phyloP scores from a whole-genome alignment of 179 eudicot genomes.

The Silene vulgaris region DNA sequence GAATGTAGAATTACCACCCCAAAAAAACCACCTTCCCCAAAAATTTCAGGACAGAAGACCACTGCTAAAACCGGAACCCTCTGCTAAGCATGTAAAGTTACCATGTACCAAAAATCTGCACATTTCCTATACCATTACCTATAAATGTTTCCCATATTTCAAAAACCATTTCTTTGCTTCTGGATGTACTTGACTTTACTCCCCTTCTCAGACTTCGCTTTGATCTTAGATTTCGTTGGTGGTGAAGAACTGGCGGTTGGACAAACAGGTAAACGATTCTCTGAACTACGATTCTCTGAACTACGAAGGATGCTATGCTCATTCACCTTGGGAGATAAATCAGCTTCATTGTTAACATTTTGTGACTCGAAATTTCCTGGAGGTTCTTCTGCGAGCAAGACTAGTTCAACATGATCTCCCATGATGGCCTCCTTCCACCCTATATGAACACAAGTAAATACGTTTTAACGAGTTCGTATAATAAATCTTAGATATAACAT shows the following conservation, averaged over 20 bases:
- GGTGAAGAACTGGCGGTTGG: constrained; percentile 20
- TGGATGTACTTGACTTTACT: constrained; percentile 49
- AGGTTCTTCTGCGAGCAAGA: constrained; percentile 35
- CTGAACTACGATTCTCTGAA: constrained; percentile 35
- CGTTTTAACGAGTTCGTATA: too few species aligned
- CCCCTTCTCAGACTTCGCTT: constrained; percentile 40
- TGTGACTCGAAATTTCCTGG: constrained; percentile 29
- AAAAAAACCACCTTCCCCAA: constrained; percentile 23
- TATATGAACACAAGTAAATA: constrained; percentile 21
- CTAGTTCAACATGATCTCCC: constrained; percentile 52
- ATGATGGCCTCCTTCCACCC: constrained; percentile 77
- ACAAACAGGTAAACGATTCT: constrained; percentile 20
- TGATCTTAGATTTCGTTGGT: constrained; percentile 32
- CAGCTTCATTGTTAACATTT: constrained; percentile 20
- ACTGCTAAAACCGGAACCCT: constrained; percentile 48
- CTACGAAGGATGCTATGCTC: constrained; percentile 23
- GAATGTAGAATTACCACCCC: not conserved
- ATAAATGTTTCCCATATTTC: constrained; percentile 10
- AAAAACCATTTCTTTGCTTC: constrained; percentile 37
- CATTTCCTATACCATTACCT: constrained; percentile 27
- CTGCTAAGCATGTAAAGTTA: constrained; percentile 33
- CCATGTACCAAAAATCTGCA: constrained; percentile 27
- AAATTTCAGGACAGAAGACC: constrained; percentile 48
- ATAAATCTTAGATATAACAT: too few species aligned
- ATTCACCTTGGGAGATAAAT: constrained; percentile 21